Conservation (phyloP, 176 grass and related monocot genomes). For the Oryza glumipatula region DNA sequence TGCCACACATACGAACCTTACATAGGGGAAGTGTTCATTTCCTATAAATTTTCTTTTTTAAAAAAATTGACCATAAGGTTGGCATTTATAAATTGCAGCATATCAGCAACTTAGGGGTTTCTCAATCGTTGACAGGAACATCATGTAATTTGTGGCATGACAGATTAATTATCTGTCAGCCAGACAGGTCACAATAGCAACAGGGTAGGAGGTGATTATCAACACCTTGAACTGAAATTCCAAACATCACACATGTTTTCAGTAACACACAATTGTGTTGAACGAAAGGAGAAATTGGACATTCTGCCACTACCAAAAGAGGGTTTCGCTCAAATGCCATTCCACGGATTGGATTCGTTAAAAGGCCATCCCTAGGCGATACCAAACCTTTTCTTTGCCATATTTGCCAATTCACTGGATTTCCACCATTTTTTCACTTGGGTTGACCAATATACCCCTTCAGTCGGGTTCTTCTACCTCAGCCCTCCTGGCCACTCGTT, state of each 20-base stretch:
- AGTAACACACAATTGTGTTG: conserved; percentile 31
- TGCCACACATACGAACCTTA: too few species aligned
- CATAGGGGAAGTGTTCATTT: too few species aligned
- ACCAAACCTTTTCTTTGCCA: too few species aligned
- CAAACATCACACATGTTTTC: conserved; percentile 31
- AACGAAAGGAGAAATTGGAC: background rate
- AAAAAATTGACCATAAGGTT: background rate
- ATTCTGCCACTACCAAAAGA: too few species aligned
- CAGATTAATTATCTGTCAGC: conserved; percentile 2
- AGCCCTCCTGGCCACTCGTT: too few species aligned
- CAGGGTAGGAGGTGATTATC: background rate
- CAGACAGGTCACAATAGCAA: background rate
- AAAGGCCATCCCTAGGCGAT: too few species aligned
- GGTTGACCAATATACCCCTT: too few species aligned
- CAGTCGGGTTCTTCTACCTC: too few species aligned
- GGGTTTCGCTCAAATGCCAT: too few species aligned
- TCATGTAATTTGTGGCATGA: background rate
- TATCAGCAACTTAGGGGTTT: background rate
- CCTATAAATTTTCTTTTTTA: background rate
- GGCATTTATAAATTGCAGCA: background rate
- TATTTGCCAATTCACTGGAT: too few species aligned
- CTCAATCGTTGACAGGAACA: background rate
- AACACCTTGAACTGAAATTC: background rate
- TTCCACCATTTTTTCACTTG: too few species aligned
- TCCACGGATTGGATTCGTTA: too few species aligned